Percentiles rank a stretch among this genome's conserved stretches.
phyloP scores from a whole-genome alignment of 2,329 filamentous ascomycete genomes.

The Penicillium glabrum region DNA sequence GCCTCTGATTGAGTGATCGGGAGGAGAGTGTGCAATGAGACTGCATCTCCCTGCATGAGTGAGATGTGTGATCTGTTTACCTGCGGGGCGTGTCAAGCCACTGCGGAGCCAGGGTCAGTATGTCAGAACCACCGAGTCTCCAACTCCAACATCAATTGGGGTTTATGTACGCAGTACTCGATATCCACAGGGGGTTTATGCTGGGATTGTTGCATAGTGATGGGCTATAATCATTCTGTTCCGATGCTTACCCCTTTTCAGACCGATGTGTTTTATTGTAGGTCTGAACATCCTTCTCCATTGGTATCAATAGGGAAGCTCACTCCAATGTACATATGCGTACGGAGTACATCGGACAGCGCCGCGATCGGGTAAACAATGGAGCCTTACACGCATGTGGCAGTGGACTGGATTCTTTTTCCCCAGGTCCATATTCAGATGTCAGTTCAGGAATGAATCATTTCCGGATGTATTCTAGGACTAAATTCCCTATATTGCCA shows the following conservation, averaged over 20 bases:
- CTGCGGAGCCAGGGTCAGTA: slow-evolving; percentile 15
- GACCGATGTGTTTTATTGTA: too few species aligned
- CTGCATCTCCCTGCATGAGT: slow-evolving; percentile 14
- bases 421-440: not conserved
- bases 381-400: not conserved
- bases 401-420: not conserved
- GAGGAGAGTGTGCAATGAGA: not conserved
- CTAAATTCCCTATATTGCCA: too few species aligned
- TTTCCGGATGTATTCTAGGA: not conserved
- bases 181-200: too few species aligned
- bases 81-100: slow-evolving; percentile 23
- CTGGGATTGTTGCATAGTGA: too few species aligned
- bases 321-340: not conserved
- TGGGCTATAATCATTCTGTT: too few species aligned
- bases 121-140: not conserved
- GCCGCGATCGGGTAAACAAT: not conserved
- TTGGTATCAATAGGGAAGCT: too few species aligned
- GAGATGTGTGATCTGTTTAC: slow-evolving; percentile 21
- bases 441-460: not conserved
- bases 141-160: not conserved
- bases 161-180: not conserved
- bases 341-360: not conserved
- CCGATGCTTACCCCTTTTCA: too few species aligned
- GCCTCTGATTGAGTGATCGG: not conserved
- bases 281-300: not conserved